Evolutionary conservation across 768 basidiomycete species (phyloP).

Genomic region (Steccherinum ochraceum): DNA sequence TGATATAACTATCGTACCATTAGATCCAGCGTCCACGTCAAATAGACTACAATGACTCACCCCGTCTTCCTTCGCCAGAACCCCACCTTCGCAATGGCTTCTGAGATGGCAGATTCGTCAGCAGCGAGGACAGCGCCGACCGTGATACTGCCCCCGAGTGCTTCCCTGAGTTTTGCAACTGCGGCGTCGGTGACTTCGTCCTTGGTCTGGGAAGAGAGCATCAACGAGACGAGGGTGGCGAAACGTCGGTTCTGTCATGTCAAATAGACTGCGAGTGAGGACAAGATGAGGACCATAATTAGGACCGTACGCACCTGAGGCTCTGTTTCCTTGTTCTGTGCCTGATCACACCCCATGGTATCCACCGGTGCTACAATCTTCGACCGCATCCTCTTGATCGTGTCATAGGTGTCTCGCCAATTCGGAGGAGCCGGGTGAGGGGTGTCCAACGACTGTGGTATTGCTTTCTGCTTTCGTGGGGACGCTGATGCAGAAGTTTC

Average conservation of each 20-base stretch:
- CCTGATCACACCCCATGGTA: constrained; percentile 81
- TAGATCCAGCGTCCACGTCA: neutral
- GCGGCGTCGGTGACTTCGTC: constrained; percentile 85
- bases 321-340: constrained; percentile 54
- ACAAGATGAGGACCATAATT: too few relatives aligned
- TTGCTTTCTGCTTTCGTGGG: constrained; percentile 49
- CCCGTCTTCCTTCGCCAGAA: constrained; percentile 88
- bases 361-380: constrained; percentile 81
- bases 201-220: constrained; percentile 95
- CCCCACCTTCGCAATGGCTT: constrained; percentile 83
- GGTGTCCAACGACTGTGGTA: constrained; percentile 44
- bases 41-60: constrained; percentile 35
- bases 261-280: too few relatives aligned
- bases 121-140: constrained; percentile 65
- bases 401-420: constrained; percentile 67
- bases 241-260: constrained; percentile 66
- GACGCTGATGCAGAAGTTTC: constrained; percentile 15
- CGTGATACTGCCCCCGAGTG: constrained; percentile 75
- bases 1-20: constrained; percentile 77
- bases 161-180: constrained; percentile 60
- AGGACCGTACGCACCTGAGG: constrained; percentile 49
- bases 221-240: constrained; percentile 82
- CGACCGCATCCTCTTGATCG: constrained; percentile 73
- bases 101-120: constrained; percentile 53
- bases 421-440: constrained; percentile 62